Conservation (phyloP, 2,329 filamentous ascomycete species). For the Aciculosporium take region DNA sequence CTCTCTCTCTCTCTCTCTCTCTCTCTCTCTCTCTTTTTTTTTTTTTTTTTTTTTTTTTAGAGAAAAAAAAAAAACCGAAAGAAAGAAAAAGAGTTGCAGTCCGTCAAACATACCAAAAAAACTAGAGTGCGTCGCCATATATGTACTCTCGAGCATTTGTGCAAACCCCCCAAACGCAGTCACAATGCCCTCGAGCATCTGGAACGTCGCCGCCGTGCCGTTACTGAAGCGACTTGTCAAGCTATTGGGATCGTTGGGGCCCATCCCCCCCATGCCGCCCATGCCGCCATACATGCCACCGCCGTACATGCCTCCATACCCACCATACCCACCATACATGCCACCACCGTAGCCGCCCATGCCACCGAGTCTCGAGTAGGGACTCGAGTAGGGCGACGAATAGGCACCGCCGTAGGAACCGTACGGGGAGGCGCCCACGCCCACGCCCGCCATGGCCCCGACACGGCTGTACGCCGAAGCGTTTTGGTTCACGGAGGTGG, state of each 20-base stretch:
- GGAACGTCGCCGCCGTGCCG: slow-evolving; percentile 91
- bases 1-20: too few species aligned
- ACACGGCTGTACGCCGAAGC: slow-evolving; percentile 62
- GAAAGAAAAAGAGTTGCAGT: not conserved
- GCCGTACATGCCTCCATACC: slow-evolving; percentile 22
- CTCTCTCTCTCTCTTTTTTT: too few species aligned
- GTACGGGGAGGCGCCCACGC: slow-evolving; percentile 37
- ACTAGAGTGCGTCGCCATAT: slow-evolving; percentile 97
- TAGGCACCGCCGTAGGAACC: slow-evolving; percentile 27
- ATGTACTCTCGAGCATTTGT: slow-evolving; percentile 98
- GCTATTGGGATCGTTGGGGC: slow-evolving; percentile 73
- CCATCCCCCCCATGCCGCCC: slow-evolving; percentile 28
- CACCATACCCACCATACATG: slow-evolving; percentile 29
- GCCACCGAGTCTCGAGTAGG: slow-evolving; percentile 34
- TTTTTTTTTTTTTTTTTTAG: too few species aligned
- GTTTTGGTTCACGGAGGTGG: slow-evolving; percentile 72
- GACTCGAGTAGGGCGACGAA: slow-evolving; percentile 25
- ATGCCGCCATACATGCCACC: slow-evolving; percentile 26
- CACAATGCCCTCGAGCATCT: slow-evolving; percentile 95
- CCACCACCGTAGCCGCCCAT: slow-evolving; percentile 25
- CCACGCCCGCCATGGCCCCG: slow-evolving; percentile 21
- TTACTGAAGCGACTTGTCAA: slow-evolving; percentile 91
- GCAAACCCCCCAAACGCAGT: slow-evolving; percentile 94
- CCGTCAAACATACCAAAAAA: slow-evolving; percentile 65
- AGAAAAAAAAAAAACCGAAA: too few species aligned